These are phyloP conservation scores for Zea luxurians DNA, from an alignment of 176 grass and related monocot genomes.

Conservation along the genomic window DNA sequence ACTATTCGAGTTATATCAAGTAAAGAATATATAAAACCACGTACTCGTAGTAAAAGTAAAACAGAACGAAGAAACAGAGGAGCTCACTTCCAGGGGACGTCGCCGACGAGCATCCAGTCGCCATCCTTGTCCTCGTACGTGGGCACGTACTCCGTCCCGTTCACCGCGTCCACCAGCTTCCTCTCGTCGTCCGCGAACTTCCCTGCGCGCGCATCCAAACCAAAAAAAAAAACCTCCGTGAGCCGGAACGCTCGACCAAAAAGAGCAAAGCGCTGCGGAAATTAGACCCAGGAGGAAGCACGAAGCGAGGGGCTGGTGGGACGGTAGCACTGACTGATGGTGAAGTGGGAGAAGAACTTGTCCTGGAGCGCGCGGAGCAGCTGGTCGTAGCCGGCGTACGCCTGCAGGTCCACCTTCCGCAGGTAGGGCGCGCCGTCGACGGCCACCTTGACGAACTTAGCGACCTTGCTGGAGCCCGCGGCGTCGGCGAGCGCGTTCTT, in stretches of 20 bases:
- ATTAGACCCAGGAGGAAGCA: neutral
- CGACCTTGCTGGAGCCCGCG: conserved; percentile 53
- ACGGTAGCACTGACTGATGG: conserved; percentile 55
- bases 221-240: neutral
- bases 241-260: neutral
- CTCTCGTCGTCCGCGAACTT: conserved; percentile 78
- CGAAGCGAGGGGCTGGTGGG: neutral
- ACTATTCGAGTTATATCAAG: neutral
- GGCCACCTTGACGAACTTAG: conserved; percentile 93
- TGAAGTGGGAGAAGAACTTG: conserved; percentile 98
- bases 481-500: conserved; percentile 69
- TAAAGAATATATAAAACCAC: neutral
- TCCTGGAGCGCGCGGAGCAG: conserved; percentile 80
- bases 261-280: neutral
- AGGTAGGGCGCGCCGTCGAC: conserved; percentile 94
- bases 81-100: conserved; percentile 98
- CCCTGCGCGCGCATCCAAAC: conserved; percentile 40
- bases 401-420: conserved; percentile 87
- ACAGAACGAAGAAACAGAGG: neutral
- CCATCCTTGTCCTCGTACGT: conserved; percentile 99
- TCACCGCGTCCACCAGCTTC: conserved; percentile 80
- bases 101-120: conserved; percentile 98
- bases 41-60: neutral
- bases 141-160: conserved; percentile 89
- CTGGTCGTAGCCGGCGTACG: conserved; percentile 66